These are phyloP conservation scores for Tylopilus felleus DNA, from an alignment of 768 basidiomycete species.

Conservation along the genomic window DNA sequence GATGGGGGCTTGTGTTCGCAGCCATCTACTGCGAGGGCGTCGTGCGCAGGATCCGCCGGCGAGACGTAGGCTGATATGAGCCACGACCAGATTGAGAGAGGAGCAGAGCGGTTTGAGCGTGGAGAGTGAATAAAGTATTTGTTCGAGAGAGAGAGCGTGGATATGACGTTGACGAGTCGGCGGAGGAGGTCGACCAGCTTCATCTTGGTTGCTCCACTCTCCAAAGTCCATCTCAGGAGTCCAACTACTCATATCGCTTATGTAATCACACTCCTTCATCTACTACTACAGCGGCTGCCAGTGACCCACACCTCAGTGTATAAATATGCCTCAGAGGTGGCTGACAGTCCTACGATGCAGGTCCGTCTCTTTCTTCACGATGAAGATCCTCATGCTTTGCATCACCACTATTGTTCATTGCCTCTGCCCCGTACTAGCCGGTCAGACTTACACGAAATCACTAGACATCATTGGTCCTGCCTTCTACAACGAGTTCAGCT, in stretches of 20 bases:
- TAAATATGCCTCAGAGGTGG: neutral
- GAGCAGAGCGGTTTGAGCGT: neutral
- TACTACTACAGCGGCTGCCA: neutral
- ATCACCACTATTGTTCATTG: neutral
- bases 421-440: neutral
- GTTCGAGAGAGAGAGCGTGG: conserved; percentile 65
- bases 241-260: conserved; percentile 15
- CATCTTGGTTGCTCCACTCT: too few species aligned
- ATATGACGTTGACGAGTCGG: conserved; percentile 64
- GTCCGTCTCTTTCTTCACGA: conserved; percentile 6
- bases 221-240: too few species aligned
- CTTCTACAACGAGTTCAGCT: conserved; percentile 50
- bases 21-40: neutral
- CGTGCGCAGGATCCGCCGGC: neutral
- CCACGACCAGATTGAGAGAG: conserved; percentile 13
- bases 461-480: conserved; percentile 46
- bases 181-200: conserved; percentile 58
- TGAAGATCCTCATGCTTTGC: conserved; percentile 2
- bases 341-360: conserved; percentile 1
- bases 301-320: neutral
- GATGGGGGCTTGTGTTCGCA: neutral
- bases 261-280: neutral
- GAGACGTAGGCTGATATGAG: conserved; percentile 8
- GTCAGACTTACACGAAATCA: conserved; percentile 7
- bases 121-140: conserved; percentile 37